Conservation (phyloP, 768 basidiomycete genomes). For the Royoungia palumana region DNA sequence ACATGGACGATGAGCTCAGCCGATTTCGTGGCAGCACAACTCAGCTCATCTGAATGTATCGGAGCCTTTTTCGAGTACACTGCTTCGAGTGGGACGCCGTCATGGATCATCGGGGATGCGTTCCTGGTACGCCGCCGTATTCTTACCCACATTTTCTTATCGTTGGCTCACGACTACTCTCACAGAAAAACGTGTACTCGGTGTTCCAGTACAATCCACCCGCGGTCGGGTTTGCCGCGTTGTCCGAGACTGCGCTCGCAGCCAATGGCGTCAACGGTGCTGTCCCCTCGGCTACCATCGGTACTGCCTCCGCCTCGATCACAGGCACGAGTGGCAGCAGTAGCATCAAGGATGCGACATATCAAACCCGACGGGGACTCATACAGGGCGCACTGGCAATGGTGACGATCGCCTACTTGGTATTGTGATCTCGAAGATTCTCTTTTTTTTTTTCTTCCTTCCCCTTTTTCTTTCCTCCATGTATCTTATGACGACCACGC, state of each 20-base stretch:
- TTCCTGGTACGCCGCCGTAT: slow-evolving; percentile 35
- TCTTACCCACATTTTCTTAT: no score
- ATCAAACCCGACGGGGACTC: not conserved
- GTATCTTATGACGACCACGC: not conserved
- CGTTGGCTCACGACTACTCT: not conserved
- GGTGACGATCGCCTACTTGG: not conserved
- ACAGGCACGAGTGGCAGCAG: slow-evolving; percentile 19
- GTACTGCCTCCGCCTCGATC: slow-evolving; percentile 46
- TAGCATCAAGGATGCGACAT: not conserved
- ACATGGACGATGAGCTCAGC: slow-evolving; percentile 47
- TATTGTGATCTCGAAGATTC: not conserved
- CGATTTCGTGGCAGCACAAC: slow-evolving; percentile 45
- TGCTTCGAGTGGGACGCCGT: slow-evolving; percentile 26
- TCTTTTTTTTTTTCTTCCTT: not conserved
- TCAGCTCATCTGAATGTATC: slow-evolving; percentile 42
- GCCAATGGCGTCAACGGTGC: slow-evolving; percentile 29
- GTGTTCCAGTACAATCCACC: slow-evolving; percentile 51
- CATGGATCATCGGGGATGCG: slow-evolving; percentile 55
- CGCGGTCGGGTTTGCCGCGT: slow-evolving; percentile 48
- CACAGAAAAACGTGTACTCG: slow-evolving; percentile 54
- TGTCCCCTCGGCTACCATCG: slow-evolving; percentile 58
- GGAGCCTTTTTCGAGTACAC: slow-evolving; percentile 50
- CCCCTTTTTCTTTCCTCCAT: no score
- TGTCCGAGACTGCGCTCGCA: slow-evolving; percentile 32
- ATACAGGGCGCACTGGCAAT: not conserved